Evolutionary conservation across 345 rosid species (phyloP), one percentile per base, ranked within the genome.

Genomic region (Hibiscus syriacus): DNA sequence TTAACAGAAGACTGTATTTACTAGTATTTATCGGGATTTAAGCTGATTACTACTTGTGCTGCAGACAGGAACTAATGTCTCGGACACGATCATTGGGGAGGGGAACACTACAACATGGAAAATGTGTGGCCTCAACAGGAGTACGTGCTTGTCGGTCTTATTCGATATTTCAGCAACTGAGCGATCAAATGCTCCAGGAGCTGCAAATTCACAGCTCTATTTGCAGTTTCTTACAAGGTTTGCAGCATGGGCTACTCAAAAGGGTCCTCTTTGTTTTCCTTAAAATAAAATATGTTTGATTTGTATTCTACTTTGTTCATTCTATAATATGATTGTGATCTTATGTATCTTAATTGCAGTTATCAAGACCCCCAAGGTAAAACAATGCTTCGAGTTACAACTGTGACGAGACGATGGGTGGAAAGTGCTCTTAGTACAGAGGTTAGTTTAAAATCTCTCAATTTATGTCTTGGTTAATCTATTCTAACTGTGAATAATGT

Each of bases 131-230:
- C 90, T 94, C 67, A 96, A 91, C 81, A 89, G 77, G 74, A 91
- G 98, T 80, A 89, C 96, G 76, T 94, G 96, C 78, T 82, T 91
- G 75, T 91, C 99, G 0, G 93, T 91, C 57, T 85, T 89, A 69
- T 94, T 94, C 83, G 99, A 94, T 87, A 84, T 94, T 76, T 85
- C 99, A 36, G 80, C 97, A 70, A 87, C 87, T 66, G 97, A 89
- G 57, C 79, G 80, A 70, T 79, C 90, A 73, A 85, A 68, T 83
- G 67, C 82, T 66, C 89, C 93, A 5, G 96, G 93, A 80, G 68
- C 80, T 52, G 78, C 74, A 57, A 88, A 92, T 77, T 84, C 87
- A 59, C 98, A 92, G 74, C 66, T 95, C 49, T 95, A 89, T 78
- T 68, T 95, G 62, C 99, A 95, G 82, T 95, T 95, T 73, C 84